phyloP scores from a whole-genome alignment of 192 early-diverging fungal species.

The Chytriomyces confervae region DNA sequence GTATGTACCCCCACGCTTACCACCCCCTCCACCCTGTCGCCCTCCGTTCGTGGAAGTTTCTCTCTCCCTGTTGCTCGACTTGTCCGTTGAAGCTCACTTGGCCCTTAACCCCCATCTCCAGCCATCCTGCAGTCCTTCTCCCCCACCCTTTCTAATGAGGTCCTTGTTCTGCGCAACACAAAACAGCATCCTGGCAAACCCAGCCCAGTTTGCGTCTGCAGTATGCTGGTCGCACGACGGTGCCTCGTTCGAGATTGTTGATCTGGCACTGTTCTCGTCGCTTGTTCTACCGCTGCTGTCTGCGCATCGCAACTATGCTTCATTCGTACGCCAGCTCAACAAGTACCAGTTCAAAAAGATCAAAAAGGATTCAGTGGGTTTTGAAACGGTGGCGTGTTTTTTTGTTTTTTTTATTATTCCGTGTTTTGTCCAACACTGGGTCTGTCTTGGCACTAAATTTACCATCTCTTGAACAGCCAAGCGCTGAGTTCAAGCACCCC shows the following conservation, averaged over 20 bases:
- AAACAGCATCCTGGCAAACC: not conserved
- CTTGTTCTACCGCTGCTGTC: slow-evolving; percentile 81
- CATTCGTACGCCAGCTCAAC: slow-evolving; percentile 89
- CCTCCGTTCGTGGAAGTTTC: too few species aligned
- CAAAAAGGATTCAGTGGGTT: not conserved
- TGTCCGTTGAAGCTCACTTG: too few species aligned
- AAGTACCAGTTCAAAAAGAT: slow-evolving; percentile 93
- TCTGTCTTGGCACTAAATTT: too few species aligned
- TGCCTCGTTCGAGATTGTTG: not conserved
- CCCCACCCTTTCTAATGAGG: too few species aligned
- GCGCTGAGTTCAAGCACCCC: slow-evolving; percentile 3
- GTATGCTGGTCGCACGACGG: slow-evolving; percentile 6
- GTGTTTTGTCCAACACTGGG: not conserved
- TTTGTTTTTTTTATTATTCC: not conserved
- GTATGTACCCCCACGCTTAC: not conserved
- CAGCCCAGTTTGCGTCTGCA: not conserved
- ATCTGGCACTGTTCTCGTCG: slow-evolving; percentile 66
- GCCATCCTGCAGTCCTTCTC: too few species aligned
- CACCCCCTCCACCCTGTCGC: not conserved
- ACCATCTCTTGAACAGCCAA: not conserved
- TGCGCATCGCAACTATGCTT: slow-evolving; percentile 85
- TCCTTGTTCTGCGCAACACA: not conserved
- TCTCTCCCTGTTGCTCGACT: too few species aligned
- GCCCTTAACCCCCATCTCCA: too few species aligned
- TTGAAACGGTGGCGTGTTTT: not conserved